phyloP scores from a whole-genome alignment of 2,329 filamentous ascomycete species.

The Rhinocladiella similis region DNA sequence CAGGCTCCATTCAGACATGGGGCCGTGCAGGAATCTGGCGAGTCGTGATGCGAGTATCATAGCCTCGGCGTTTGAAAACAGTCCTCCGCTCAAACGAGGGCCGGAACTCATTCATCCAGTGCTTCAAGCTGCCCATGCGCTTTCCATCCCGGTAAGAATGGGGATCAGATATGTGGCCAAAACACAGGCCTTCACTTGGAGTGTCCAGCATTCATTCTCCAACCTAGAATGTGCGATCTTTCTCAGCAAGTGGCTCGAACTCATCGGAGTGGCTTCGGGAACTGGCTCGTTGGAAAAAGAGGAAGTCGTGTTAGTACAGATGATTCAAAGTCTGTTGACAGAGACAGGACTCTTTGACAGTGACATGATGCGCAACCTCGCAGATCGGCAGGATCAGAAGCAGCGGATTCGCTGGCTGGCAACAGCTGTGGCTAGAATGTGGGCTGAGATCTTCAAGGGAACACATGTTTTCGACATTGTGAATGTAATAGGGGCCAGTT shows the following conservation, averaged over 20 bases:
- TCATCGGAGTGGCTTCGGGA: neutral
- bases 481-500: constrained; percentile 13
- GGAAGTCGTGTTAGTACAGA: constrained; percentile 7
- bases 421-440: constrained; percentile 30
- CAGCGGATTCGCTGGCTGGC: constrained; percentile 1
- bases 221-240: constrained; percentile 42
- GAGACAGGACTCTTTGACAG: constrained; percentile 4
- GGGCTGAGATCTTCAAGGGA: constrained; percentile 35
- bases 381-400: constrained; percentile 1
- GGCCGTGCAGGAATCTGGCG: constrained; percentile 62
- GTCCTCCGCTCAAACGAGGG: constrained; percentile 60
- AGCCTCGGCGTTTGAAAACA: constrained; percentile 60
- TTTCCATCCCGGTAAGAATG: constrained; percentile 55
- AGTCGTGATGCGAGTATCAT: constrained; percentile 64
- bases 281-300: neutral
- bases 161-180: constrained; percentile 39
- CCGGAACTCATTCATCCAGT: constrained; percentile 63
- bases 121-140: constrained; percentile 66
- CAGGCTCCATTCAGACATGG: constrained; percentile 45
- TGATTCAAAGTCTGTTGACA: constrained; percentile 1
- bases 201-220: constrained; percentile 37
- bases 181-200: constrained; percentile 41
- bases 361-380: neutral
- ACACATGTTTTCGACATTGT: constrained; percentile 44
- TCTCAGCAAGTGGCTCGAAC: constrained; percentile 46